These are phyloP conservation scores for Colletotrichum tabaci DNA, from an alignment of 2,329 filamentous ascomycete genomes.

Conservation along the genomic window DNA sequence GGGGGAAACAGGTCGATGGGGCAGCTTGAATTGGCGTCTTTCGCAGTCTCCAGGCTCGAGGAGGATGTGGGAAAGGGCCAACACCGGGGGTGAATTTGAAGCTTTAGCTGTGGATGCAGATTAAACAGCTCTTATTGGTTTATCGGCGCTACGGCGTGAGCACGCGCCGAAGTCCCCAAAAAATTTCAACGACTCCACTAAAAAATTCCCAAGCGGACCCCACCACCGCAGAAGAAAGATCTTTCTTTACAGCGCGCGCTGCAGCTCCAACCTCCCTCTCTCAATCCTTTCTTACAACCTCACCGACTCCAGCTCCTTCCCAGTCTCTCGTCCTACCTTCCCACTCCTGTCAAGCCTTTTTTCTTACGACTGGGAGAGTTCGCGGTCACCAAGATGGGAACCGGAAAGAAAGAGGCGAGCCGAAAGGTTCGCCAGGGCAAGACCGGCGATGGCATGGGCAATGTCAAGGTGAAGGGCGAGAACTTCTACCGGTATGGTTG, in stretches of 20 bases:
- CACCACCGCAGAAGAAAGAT: constrained; percentile 38
- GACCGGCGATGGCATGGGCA: constrained; percentile 87
- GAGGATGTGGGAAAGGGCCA: not conserved
- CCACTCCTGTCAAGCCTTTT: constrained; percentile 37
- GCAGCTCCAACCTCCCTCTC: constrained; percentile 40
- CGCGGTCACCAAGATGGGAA: constrained; percentile 75
- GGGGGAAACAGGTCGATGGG: not conserved
- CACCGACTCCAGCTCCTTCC: constrained; percentile 37
- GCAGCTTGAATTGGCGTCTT: not conserved
- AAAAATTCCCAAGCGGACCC: constrained; percentile 39
- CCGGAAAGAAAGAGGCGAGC: constrained; percentile 90
- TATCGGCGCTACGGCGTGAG: constrained; percentile 34
- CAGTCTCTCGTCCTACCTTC: constrained; percentile 16
- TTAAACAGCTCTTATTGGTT: constrained; percentile 15
- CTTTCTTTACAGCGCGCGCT: constrained; percentile 26
- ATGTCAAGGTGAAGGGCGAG: constrained; percentile 95
- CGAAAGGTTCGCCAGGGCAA: constrained; percentile 90
- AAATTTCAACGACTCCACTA: constrained; percentile 39
- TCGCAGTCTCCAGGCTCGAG: not conserved
- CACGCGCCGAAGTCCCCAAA: constrained; percentile 38
- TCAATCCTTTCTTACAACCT: constrained; percentile 39
- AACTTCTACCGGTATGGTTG: constrained; percentile 90
- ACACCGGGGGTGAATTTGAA: constrained; percentile 16
- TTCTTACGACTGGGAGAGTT: constrained; percentile 44
- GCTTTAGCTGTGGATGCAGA: not conserved